A percentile compares a stretch with the other conserved stretches of the same genome.
phyloP scores from a whole-genome alignment of 768 basidiomycete genomes.

The Trametes punicea region DNA sequence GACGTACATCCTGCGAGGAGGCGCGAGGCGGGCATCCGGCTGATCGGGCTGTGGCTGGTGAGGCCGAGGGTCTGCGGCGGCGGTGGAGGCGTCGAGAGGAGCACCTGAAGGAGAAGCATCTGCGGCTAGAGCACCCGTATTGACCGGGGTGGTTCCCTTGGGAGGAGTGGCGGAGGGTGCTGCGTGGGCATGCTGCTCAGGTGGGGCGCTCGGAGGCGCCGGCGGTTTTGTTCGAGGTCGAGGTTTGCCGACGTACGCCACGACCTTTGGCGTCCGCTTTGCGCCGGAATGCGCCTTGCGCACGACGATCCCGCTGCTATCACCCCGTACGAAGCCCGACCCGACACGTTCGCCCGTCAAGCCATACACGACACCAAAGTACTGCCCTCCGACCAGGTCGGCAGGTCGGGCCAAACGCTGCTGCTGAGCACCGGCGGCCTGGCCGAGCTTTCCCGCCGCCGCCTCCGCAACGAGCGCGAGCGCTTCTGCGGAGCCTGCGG shows the following conservation, averaged over 20 bases:
- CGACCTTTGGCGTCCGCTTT: neutral
- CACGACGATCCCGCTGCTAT: constrained; percentile 7
- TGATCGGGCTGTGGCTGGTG: neutral
- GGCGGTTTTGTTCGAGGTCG: neutral
- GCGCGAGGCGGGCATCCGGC: neutral
- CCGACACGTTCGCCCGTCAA: constrained; percentile 12
- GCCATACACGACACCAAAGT: constrained; percentile 4
- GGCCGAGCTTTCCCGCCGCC: neutral
- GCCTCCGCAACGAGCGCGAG: neutral
- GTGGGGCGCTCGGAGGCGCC: neutral
- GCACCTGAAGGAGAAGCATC: neutral
- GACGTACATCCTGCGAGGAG: constrained; percentile 6
- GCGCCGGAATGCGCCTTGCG: neutral
- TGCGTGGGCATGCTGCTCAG: neutral
- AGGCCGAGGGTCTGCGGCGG: neutral
- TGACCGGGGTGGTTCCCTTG: neutral
- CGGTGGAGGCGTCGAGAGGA: neutral
- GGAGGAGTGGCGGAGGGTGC: neutral
- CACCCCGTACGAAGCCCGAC: constrained; percentile 4
- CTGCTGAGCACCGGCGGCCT: neutral
- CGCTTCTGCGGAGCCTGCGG: constrained; percentile 10
- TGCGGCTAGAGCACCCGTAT: neutral
- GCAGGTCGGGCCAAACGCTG: neutral
- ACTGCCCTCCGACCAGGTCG: constrained; percentile 1
- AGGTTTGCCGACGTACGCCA: constrained; percentile 10